Conservation (phyloP, 129 eudicot genomes). For the Silybum marianum region DNA sequence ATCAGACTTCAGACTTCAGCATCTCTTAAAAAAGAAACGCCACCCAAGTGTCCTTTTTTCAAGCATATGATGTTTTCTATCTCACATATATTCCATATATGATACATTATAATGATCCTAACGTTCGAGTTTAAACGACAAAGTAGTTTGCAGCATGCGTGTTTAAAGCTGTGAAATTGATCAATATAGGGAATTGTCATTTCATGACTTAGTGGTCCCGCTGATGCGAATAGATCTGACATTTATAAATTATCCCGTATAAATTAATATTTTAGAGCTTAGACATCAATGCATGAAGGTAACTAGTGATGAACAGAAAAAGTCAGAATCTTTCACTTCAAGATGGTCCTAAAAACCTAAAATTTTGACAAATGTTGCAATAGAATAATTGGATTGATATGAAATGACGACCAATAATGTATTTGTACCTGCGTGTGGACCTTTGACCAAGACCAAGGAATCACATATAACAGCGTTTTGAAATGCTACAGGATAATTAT, state of each 20-base stretch:
- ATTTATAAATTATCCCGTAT: background rate
- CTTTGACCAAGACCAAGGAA: background rate
- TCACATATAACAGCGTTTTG: background rate
- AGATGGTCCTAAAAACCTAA: conserved; percentile 9
- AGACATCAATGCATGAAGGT: background rate
- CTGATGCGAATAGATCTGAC: background rate
- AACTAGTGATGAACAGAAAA: conserved; percentile 1
- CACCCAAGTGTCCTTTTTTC: background rate
- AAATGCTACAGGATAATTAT: background rate
- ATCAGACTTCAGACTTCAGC: no score
- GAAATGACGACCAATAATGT: conserved; percentile 1
- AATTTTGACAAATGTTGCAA: conserved; percentile 8
- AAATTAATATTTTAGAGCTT: background rate
- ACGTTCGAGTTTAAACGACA: background rate
- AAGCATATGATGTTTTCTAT: background rate
- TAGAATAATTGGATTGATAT: background rate
- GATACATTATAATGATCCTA: background rate
- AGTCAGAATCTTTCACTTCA: conserved; percentile 1
- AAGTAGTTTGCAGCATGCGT: background rate
- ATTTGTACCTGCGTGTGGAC: background rate
- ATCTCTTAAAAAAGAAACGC: no score
- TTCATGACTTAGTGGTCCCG: background rate
- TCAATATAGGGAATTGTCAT: background rate
- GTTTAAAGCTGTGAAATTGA: background rate
- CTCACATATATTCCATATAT: background rate